These are phyloP conservation scores for Corylus avellana DNA, from an alignment of 306 rosid genomes.

Conservation along the genomic window DNA sequence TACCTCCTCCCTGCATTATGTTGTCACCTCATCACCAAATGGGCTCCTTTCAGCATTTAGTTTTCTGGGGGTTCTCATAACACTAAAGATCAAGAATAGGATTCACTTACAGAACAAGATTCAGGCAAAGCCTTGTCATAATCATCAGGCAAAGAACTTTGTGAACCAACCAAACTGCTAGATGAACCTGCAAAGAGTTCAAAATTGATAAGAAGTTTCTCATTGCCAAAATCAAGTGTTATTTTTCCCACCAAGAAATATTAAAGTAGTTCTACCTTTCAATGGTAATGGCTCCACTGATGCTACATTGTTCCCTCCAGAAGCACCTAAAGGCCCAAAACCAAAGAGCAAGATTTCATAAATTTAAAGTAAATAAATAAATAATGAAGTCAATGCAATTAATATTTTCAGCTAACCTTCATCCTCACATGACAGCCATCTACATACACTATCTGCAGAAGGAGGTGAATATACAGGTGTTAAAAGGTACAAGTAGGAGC, in stretches of 20 bases:
- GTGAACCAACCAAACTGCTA: slow-evolving; percentile 28
- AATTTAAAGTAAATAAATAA: slow-evolving; percentile 3
- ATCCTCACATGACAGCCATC: slow-evolving; percentile 65
- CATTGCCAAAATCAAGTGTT: slow-evolving; percentile 8
- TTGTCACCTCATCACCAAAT: slow-evolving; percentile 22
- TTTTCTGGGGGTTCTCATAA: slow-evolving; percentile 28
- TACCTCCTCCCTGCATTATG: slow-evolving; percentile 32
- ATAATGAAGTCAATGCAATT: slow-evolving; percentile 3
- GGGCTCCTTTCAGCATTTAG: slow-evolving; percentile 35
- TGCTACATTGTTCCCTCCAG: slow-evolving; percentile 21
- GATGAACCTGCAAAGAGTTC: slow-evolving; percentile 34
- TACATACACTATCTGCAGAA: slow-evolving; percentile 48
- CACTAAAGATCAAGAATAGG: slow-evolving; percentile 32
- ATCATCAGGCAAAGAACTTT: slow-evolving; percentile 37
- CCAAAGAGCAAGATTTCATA: slow-evolving; percentile 12
- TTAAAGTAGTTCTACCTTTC: slow-evolving; percentile 3
- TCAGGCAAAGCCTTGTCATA: slow-evolving; percentile 31
- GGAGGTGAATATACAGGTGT: slow-evolving; percentile 80
- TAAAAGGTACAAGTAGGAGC: slow-evolving; percentile 62
- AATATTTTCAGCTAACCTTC: slow-evolving; percentile 42
- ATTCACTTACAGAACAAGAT: slow-evolving; percentile 23
- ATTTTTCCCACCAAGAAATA: slow-evolving; percentile 15
- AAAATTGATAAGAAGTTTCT: slow-evolving; percentile 3
- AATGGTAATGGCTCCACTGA: slow-evolving; percentile 27
- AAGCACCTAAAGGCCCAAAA: slow-evolving; percentile 29